Evolutionary conservation across 352 stramenopile species (phyloP).

Genomic region (Phytophthora rubi): DNA sequence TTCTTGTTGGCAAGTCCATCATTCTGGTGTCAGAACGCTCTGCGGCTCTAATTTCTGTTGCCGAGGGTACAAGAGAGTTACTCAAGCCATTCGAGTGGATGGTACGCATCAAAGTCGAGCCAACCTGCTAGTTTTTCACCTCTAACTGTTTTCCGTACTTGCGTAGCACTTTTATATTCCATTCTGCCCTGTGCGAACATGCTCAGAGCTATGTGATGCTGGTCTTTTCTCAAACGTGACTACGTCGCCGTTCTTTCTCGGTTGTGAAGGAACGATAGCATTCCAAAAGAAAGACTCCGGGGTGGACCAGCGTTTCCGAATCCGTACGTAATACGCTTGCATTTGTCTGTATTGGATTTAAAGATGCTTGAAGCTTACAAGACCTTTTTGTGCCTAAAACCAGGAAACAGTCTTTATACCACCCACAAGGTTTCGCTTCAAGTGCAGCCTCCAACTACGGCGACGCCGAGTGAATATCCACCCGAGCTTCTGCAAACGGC

Average conservation of each 20-base stretch:
- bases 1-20: conserved; percentile 63
- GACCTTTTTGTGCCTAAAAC: conserved; percentile 3
- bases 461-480: conserved; percentile 37
- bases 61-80: conserved; percentile 46
- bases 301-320: conserved; percentile 60
- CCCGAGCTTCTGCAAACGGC: conserved; percentile 52
- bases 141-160: background rate
- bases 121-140: background rate
- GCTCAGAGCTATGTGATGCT: conserved; percentile 38
- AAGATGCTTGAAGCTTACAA: background rate
- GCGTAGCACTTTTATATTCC: conserved; percentile 61
- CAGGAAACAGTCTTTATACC: conserved; percentile 80
- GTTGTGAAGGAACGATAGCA: conserved; percentile 53
- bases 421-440: conserved; percentile 54
- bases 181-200: conserved; percentile 52
- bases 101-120: conserved; percentile 29
- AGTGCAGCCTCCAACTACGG: conserved; percentile 28
- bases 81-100: conserved; percentile 65
- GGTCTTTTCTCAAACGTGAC: conserved; percentile 42
- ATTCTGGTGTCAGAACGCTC: conserved; percentile 60
- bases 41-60: conserved; percentile 45
- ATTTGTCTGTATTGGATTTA: conserved; percentile 1
- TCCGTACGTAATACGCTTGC: conserved; percentile 44
- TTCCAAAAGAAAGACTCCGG: conserved; percentile 58
- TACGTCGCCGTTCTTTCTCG: conserved; percentile 54